Conservation (phyloP, 2,329 filamentous ascomycete genomes). For the Fulvia fulva region DNA sequence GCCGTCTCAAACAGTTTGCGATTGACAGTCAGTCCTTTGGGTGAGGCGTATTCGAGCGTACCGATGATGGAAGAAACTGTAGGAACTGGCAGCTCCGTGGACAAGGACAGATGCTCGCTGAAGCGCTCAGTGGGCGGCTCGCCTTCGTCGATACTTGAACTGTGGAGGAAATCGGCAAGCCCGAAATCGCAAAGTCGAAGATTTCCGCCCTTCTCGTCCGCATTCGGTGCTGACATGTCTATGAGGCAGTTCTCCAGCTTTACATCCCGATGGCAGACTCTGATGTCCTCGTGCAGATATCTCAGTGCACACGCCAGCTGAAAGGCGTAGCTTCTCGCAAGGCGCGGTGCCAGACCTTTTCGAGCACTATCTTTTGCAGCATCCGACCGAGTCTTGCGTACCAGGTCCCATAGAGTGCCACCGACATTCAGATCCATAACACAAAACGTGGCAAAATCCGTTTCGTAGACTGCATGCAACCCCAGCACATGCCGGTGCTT, state of each 20-base stretch:
- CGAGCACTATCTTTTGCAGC: constrained; percentile 25
- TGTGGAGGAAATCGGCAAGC: constrained; percentile 63
- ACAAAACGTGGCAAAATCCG: constrained; percentile 65
- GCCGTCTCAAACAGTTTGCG: constrained; percentile 48
- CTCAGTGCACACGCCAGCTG: constrained; percentile 62
- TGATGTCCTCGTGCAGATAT: constrained; percentile 64
- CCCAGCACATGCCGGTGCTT: constrained; percentile 60
- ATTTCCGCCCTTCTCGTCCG: constrained; percentile 50
- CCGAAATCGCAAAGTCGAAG: constrained; percentile 66
- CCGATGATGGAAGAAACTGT: constrained; percentile 49
- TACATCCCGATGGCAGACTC: constrained; percentile 63
- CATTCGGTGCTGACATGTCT: constrained; percentile 49
- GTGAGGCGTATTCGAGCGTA: constrained; percentile 55
- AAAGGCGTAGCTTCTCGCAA: constrained; percentile 58
- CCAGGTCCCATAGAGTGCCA: constrained; percentile 61
- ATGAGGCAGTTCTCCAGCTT: constrained; percentile 67
- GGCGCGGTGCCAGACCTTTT: constrained; percentile 43
- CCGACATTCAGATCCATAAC: constrained; percentile 62
- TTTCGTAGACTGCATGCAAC: constrained; percentile 61
- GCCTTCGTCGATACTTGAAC: constrained; percentile 37
- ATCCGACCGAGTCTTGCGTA: constrained; percentile 50
- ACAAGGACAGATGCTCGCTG: constrained; percentile 14
- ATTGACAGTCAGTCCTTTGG: constrained; percentile 44
- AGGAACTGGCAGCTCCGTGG: constrained; percentile 16
- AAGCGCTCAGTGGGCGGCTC: constrained; percentile 7